Evolutionary conservation across 768 basidiomycete genomes (phyloP), one percentile per base, ranked within the genome.

Genomic region (Ramaria rubella): DNA sequence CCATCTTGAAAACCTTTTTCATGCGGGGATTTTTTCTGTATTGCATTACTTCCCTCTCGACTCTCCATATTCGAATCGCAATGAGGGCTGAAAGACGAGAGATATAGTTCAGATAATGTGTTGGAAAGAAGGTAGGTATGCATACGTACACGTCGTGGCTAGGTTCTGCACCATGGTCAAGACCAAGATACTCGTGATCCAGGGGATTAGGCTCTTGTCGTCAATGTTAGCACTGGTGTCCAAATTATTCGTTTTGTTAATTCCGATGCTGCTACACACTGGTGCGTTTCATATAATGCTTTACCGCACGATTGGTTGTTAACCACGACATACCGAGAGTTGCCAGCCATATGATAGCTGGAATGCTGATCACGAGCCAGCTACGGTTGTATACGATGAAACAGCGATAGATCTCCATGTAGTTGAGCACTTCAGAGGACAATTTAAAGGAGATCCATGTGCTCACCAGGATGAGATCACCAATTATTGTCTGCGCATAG

Each of bases 401-500:
- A 55, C 72, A 75, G 17, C 74, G 67, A 51, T 70, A 73, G 14
- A 75, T 61, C 73, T 75, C 26, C 14, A 46, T 5, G 5, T 4
- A 17, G 5, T 17, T 46, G 21, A 46, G 45, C 17, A 46, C 26
- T 4, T 6, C 45, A 46, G 5, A 4, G 17, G 27, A 46, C 26
- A 9, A 24, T 29, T 5, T 46, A 17, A 46, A 11, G 36, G n/a
- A n/a, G n/a, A n/a, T n/a, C n/a, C n/a, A 17, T 14, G 62, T 66
- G 31, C 58, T 17, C 58, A 77, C 77, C 55, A 78, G 61, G 27
- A 78, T 74, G 38, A 62, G 62, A 62, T 77, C 76, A 14, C 75
- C 76, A 14, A 76, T 64, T 53, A 74, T 69, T 1, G 74, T 77
- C 62, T 77, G 75, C 1, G 62, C 70, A 33, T 73, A 71, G 61